Evolutionary conservation across 805 yeast species (phyloP), one percentile per base, ranked within the genome.

Genomic region (Candida schatavii): DNA sequence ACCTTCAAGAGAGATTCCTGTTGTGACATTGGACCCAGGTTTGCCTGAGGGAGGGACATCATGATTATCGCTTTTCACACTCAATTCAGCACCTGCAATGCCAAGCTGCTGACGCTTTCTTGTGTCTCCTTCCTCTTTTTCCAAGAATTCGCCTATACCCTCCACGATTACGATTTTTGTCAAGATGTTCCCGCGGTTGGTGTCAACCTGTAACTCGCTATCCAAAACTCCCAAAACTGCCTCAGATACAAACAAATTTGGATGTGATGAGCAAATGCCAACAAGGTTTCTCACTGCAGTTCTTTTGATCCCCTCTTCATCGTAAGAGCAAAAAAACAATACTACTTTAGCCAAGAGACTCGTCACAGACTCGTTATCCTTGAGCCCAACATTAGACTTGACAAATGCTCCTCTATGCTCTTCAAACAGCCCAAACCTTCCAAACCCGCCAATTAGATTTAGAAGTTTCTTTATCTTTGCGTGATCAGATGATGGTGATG

Each of bases 361-460:
- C 11, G 73, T 63, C 1, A 83, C 66, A 1, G 83, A 68, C 48
- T 83, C 91, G 5, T 66, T 72, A 0, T 64, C 67, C 36, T 68
- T 72, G 47, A 78, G 51, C 0, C 74, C 75, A 11, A 78, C 35
- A 2, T 55, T 55, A 18, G 75, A 54, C 6, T 56, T 57, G 11
- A 59, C 26, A 47, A 81, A 78, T 1, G 68, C 39, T 0, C 56
- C 59, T 13, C 73, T 54, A 37, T 68, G 61, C 4, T 55, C 57
- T 41, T 80, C 85, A 42, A 87, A 72, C n/a, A 77, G 62, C 48
- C 93, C 85, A 48, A 74, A 75, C 35, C 83, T 70, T 0, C 90
- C 95, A 62, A 88, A 79, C 33, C 77, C 75, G 0, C 95, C 90
- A 3, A 86, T 56, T 18, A 88, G 61, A 50, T 76, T 77, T 1